Evolutionary conservation across 192 early-diverging fungal genomes (phyloP).

Genomic region (Mortierella alpina): DNA sequence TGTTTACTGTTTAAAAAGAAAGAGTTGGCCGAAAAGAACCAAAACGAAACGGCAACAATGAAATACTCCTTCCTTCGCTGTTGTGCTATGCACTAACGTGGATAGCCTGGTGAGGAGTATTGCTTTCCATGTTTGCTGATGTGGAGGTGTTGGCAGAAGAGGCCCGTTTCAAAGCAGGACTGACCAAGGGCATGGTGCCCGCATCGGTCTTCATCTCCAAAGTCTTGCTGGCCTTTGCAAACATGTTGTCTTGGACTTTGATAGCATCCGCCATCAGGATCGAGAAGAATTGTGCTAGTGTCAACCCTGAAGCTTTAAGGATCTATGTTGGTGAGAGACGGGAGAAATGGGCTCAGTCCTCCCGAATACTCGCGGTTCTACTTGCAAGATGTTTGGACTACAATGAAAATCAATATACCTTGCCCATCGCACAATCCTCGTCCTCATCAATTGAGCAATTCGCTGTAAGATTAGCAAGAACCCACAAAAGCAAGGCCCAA

Average conservation of each 20-base stretch:
- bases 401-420: constrained; percentile 8
- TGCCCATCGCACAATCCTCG: constrained; percentile 39
- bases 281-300: constrained; percentile 22
- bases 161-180: not conserved
- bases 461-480: constrained; percentile 7
- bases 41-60: not conserved
- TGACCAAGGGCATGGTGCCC: not conserved
- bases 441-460: constrained; percentile 39
- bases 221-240: constrained; percentile 1
- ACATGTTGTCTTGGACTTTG: constrained; percentile 6
- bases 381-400: not conserved
- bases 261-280: constrained; percentile 37
- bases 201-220: not conserved
- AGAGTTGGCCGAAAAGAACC: not conserved
- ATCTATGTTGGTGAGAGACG: constrained; percentile 16
- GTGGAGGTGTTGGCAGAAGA: too few relatives aligned
- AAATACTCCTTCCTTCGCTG: too few relatives aligned
- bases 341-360: not conserved
- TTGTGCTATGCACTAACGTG: constrained; percentile 4
- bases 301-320: constrained; percentile 26
- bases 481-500: not conserved
- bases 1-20: not conserved
- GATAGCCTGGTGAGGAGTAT: not conserved
- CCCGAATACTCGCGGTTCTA: not conserved
- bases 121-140: not conserved